Evolutionary conservation across 441 rosid species (phyloP), one percentile per base, ranked within the genome.

Genomic region (Geranium incanum): DNA sequence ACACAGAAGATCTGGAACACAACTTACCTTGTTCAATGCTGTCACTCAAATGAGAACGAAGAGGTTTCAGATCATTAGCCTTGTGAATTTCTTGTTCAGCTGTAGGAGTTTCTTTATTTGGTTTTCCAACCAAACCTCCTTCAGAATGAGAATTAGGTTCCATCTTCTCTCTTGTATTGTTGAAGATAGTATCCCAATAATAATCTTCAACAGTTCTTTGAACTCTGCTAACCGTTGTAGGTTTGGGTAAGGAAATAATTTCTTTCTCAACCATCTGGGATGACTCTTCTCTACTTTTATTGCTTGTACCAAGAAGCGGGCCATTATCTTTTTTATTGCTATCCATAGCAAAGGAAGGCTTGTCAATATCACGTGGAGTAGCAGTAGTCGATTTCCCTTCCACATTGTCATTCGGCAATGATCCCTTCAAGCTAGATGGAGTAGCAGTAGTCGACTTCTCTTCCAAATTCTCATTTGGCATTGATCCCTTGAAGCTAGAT

Each of bases 61-160:
- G 76, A 74, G 87, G 75, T 70, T 86, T 85, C 70, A 70, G 68
- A 68, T 38, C 66, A 60, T 70, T 74, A 19, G 81, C 78, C 63
- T 79, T 80, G 33, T 39, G 63, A 68, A 68, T 72, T 72, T 73
- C 81, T 28, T 82, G 70, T 15, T 50, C 38, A 57, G 45, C 68
- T 41, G 33, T 33, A 36, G 81, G 71, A 60, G 21, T 23, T 69
- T 63, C 60, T 67, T 75, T 78, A 16, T 75, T 75, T 21, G 60
- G 39, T 71, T 70, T 72, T 71, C 74, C 72, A 48, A 18, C 36
- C 60, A 33, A 75, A 67, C 66, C 75, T 15, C 52, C 75, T 70
- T 72, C 69, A 76, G 77, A 57, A 68, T 70, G 78, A 13, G 50
- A 70, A 55, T 59, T 70, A 12, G 57, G n/a, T 36, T 75, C 75